Conservation (phyloP, 257 asterid species). For the Salvia hispanica region DNA sequence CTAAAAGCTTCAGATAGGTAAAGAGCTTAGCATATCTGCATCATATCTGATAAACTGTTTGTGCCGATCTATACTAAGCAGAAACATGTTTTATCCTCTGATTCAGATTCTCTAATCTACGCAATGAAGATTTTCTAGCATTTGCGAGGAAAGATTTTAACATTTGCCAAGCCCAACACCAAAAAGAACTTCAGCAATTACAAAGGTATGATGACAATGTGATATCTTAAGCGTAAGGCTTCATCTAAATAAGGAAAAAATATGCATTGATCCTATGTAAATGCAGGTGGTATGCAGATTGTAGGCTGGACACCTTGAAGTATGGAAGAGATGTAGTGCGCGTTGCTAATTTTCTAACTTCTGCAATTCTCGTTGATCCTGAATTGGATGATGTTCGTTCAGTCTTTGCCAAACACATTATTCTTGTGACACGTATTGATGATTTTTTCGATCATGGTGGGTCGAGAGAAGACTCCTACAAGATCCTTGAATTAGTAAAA, state of each 20-base stretch:
- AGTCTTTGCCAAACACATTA: slow-evolving; percentile 30
- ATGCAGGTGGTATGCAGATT: slow-evolving; percentile 47
- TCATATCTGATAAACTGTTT: not conserved
- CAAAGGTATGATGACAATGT: slow-evolving; percentile 34
- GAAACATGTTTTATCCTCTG: not conserved
- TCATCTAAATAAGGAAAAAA: not conserved
- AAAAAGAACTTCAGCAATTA: slow-evolving; percentile 41
- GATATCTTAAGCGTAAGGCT: slow-evolving; percentile 1
- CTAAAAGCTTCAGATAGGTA: slow-evolving; percentile 40
- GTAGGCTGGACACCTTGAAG: slow-evolving; percentile 34
- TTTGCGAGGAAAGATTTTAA: slow-evolving; percentile 40
- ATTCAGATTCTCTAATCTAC: slow-evolving; percentile 31
- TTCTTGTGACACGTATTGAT: slow-evolving; percentile 41
- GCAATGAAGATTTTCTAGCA: slow-evolving; percentile 33
- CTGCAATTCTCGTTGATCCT: slow-evolving; percentile 39
- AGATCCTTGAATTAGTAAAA: slow-evolving; percentile 34
- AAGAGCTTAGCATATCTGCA: not conserved
- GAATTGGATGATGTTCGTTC: slow-evolving; percentile 41
- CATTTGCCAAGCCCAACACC: slow-evolving; percentile 45
- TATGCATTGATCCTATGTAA: not conserved
- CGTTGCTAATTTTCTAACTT: slow-evolving; percentile 29
- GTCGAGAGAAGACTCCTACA: slow-evolving; percentile 40
- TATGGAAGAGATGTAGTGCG: slow-evolving; percentile 31
- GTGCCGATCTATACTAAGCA: not conserved
- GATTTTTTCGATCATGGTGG: slow-evolving; percentile 50